Evolutionary conservation across 2,329 filamentous ascomycete species (phyloP).

Genomic region (Monosporascus sp.): DNA sequence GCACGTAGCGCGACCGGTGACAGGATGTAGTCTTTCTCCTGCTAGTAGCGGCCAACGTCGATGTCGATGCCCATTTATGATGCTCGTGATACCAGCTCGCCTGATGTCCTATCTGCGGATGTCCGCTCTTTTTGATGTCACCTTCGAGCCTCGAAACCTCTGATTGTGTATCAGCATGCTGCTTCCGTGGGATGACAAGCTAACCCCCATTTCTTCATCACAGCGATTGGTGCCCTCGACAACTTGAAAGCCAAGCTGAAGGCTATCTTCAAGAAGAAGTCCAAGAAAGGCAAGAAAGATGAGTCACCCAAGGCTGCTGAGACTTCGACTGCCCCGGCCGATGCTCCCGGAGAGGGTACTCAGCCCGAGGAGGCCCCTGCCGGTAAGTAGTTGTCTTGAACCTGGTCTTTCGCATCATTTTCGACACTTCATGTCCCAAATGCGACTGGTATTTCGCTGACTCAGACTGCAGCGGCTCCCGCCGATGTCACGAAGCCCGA

Average conservation of each 20-base stretch:
- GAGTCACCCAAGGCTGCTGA: conserved; percentile 20
- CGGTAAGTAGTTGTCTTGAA: conserved; percentile 18
- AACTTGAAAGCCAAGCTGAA: conserved; percentile 54
- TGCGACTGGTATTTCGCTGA: background rate
- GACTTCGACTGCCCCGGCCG: conserved; percentile 26
- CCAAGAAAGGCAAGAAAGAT: conserved; percentile 22
- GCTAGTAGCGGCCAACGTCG: background rate
- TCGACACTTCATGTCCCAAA: background rate
- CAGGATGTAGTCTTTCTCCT: background rate
- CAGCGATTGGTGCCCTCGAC: conserved; percentile 47
- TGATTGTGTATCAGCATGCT: background rate
- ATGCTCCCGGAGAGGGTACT: background rate
- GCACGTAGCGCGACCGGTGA: background rate
- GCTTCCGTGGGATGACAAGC: conserved; percentile 5
- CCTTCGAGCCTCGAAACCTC: background rate
- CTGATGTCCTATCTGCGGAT: background rate
- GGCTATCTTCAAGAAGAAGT: conserved; percentile 47
- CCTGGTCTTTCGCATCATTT: background rate
- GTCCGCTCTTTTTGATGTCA: background rate
- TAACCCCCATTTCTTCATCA: conserved; percentile 8
- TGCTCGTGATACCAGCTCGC: no score
- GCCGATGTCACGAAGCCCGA: background rate
- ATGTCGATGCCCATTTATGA: background rate
- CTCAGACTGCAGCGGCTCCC: background rate
- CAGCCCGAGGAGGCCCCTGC: background rate